Evolutionary conservation across 192 early-diverging fungal genomes (phyloP).

Genomic region (Pilaira anomala): DNA sequence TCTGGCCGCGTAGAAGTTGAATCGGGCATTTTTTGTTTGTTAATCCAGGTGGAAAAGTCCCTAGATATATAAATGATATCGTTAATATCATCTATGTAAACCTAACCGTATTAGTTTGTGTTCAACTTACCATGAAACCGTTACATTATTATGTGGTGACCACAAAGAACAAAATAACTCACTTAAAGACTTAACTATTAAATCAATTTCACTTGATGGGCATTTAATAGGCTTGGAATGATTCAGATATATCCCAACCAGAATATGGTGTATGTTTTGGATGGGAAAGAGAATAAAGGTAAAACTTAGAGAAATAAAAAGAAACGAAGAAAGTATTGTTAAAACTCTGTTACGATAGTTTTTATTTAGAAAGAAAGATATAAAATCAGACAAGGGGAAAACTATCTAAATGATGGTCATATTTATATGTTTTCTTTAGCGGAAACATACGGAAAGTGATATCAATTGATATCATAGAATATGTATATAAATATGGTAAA

Average conservation of each 20-base stretch:
- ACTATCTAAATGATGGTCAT: no score
- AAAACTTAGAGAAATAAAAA: no score
- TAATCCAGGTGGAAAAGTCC: slow-evolving; percentile 3
- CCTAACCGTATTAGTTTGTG: slow-evolving; percentile 8
- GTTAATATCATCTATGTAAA: slow-evolving; percentile 10
- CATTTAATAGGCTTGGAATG: slow-evolving; percentile 2
- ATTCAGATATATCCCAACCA: slow-evolving; percentile 1
- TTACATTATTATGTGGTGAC: slow-evolving; percentile 3
- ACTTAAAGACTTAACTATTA: slow-evolving; percentile 4
- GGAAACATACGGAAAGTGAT: no score
- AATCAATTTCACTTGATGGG: slow-evolving; percentile 8
- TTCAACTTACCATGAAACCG: slow-evolving; percentile 12
- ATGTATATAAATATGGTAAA: no score
- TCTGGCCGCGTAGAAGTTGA: slow-evolving; percentile 14
- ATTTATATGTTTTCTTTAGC: no score
- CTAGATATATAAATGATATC: slow-evolving; percentile 11
- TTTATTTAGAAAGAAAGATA: no score
- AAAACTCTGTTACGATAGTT: no score
- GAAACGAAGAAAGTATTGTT: no score
- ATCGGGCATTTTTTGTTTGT: slow-evolving; percentile 18
- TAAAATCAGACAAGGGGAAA: no score
- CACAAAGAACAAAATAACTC: slow-evolving; percentile 10
- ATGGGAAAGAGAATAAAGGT: no score
- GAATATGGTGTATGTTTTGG: not conserved
- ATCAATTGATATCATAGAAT: no score